Percentiles rank a stretch among this genome's conserved stretches.
phyloP scores from a whole-genome alignment of 805 yeast genomes.

The Henningerozyma blattae region DNA sequence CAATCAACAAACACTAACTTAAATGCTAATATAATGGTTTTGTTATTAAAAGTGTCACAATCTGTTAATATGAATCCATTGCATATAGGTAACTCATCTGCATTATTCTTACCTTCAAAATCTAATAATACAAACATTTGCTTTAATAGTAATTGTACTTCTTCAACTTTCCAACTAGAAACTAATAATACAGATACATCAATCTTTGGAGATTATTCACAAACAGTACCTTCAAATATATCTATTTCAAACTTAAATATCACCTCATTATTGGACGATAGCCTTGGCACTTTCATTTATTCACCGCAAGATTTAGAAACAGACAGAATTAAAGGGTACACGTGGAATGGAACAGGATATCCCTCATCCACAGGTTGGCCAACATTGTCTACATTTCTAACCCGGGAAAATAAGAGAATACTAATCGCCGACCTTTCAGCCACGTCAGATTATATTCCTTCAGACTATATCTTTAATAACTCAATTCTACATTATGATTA shows the following conservation, averaged over 20 bases:
- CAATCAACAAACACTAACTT: conserved; percentile 33
- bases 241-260: conserved; percentile 6
- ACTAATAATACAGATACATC: background rate
- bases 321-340: conserved; percentile 12
- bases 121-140: conserved; percentile 1
- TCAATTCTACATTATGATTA: conserved; percentile 11
- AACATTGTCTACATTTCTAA: conserved; percentile 25
- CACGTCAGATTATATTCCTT: conserved; percentile 17
- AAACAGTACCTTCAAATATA: no score
- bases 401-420: conserved; percentile 24
- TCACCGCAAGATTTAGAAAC: conserved; percentile 16
- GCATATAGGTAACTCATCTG: no score
- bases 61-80: conserved; percentile 2
- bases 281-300: conserved; percentile 17
- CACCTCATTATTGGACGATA: conserved; percentile 11
- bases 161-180: background rate
- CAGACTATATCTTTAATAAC: conserved; percentile 22
- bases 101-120: no score
- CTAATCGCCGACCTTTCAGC: conserved; percentile 26
- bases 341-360: conserved; percentile 9
- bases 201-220: no score
- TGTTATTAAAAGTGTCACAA: conserved; percentile 26
- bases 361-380: conserved; percentile 24
- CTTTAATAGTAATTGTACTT: background rate
- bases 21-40: conserved; percentile 31